Conservation (phyloP, 257 asterid genomes). For the Sherardia arvensis region DNA sequence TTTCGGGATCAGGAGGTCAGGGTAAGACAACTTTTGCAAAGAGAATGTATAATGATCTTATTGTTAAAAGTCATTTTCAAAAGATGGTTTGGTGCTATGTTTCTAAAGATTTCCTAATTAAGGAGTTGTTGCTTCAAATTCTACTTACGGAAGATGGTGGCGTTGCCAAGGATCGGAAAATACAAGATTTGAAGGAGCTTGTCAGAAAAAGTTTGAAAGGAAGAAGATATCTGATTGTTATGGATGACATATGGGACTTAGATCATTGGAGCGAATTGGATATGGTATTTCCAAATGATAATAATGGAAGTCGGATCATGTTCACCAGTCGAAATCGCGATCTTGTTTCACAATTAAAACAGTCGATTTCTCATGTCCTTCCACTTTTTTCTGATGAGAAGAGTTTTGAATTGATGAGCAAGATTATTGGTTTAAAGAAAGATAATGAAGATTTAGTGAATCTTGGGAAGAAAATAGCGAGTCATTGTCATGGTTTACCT, state of each 20-base stretch:
- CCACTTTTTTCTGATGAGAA: neutral
- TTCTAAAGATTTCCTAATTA: neutral
- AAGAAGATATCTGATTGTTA: neutral
- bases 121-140: neutral
- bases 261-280: neutral
- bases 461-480: neutral
- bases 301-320: neutral
- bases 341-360: neutral
- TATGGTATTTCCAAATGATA: neutral
- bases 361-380: neutral
- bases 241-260: neutral
- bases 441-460: neutral
- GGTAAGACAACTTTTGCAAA: no score
- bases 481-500: neutral
- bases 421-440: neutral
- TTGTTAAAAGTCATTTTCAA: no score
- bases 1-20: no score
- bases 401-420: no score
- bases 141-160: neutral
- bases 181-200: no score
- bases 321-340: neutral
- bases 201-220: neutral
- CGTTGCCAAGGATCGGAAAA: neutral
- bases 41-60: no score
- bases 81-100: neutral